A percentile compares a stretch with the other conserved stretches of the same genome.
Evolutionary conservation across 495 filamentous ascomycete genomes (phyloP).

Genomic region (Neurospora cerealis): DNA sequence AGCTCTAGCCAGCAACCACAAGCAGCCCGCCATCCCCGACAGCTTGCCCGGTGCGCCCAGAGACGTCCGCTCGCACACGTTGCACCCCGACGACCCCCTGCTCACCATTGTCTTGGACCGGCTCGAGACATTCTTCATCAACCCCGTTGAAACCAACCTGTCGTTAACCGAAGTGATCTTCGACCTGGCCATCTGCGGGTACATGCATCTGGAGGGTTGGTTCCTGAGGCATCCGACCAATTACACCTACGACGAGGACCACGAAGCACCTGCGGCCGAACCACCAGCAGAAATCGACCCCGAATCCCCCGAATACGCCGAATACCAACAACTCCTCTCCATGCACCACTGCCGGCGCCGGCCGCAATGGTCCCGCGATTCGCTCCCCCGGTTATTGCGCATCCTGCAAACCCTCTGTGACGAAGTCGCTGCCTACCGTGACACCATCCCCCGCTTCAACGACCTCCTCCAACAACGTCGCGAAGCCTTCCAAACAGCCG

Average conservation of each 20-base stretch:
- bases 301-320: constrained; percentile 26
- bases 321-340: constrained; percentile 33
- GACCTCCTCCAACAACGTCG: constrained; percentile 64
- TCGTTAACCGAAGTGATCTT: constrained; percentile 73
- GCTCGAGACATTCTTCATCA: constrained; percentile 71
- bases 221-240: constrained; percentile 62
- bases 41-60: constrained; percentile 42
- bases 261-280: constrained; percentile 10
- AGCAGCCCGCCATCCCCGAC: constrained; percentile 38
- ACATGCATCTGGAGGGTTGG: constrained; percentile 80
- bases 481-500: constrained; percentile 52
- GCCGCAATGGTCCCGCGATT: constrained; percentile 37
- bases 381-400: constrained; percentile 38
- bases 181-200: constrained; percentile 72
- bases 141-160: constrained; percentile 83
- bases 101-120: constrained; percentile 59
- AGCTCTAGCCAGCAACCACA: constrained; percentile 39
- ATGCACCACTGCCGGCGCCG: constrained; percentile 40
- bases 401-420: constrained; percentile 49
- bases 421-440: constrained; percentile 54
- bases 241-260: constrained; percentile 42
- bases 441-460: constrained; percentile 67
- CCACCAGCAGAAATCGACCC: constrained; percentile 15
- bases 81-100: constrained; percentile 66
- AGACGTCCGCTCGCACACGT: constrained; percentile 47